These are phyloP conservation scores for Allodekkera sacchari DNA, from an alignment of 805 yeast species.

Conservation along the genomic window DNA sequence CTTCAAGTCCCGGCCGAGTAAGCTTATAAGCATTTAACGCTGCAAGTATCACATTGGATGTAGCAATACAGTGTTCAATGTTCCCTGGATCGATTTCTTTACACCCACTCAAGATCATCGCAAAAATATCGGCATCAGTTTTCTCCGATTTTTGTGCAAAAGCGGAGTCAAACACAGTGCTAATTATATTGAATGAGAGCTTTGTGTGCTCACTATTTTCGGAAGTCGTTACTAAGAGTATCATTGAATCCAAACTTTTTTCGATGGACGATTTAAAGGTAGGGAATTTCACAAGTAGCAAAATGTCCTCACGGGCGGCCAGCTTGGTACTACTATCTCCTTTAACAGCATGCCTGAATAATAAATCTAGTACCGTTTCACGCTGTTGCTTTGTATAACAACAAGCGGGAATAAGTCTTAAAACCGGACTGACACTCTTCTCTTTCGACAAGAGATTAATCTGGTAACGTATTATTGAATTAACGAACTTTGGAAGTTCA, in stretches of 20 bases:
- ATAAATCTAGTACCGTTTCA: slow-evolving; percentile 21
- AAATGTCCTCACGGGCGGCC: slow-evolving; percentile 13
- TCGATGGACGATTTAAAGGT: slow-evolving; percentile 49
- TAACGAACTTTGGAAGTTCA: slow-evolving; percentile 37
- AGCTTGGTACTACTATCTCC: background rate
- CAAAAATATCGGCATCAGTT: too few species aligned
- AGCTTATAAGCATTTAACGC: too few species aligned
- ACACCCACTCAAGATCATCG: too few species aligned
- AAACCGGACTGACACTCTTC: slow-evolving; percentile 1
- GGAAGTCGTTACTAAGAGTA: slow-evolving; percentile 7
- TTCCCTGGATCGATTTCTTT: too few species aligned
- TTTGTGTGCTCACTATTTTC: background rate
- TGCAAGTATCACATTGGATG: too few species aligned
- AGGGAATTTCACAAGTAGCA: slow-evolving; percentile 39
- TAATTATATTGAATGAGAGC: too few species aligned
- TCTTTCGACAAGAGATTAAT: slow-evolving; percentile 1
- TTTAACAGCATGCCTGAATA: slow-evolving; percentile 4
- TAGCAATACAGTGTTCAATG: too few species aligned
- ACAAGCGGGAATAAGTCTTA: slow-evolving; percentile 37
- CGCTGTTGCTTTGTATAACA: slow-evolving; percentile 33
- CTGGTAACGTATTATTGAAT: slow-evolving; percentile 11
- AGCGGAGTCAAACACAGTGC: too few species aligned
- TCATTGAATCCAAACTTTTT: slow-evolving; percentile 10
- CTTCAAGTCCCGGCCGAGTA: too few species aligned
- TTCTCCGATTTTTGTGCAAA: too few species aligned